Percentiles rank a stretch among this genome's conserved stretches.
phyloP scores from a whole-genome alignment of 768 basidiomycete species.

The Neoboletus subvelutipes region DNA sequence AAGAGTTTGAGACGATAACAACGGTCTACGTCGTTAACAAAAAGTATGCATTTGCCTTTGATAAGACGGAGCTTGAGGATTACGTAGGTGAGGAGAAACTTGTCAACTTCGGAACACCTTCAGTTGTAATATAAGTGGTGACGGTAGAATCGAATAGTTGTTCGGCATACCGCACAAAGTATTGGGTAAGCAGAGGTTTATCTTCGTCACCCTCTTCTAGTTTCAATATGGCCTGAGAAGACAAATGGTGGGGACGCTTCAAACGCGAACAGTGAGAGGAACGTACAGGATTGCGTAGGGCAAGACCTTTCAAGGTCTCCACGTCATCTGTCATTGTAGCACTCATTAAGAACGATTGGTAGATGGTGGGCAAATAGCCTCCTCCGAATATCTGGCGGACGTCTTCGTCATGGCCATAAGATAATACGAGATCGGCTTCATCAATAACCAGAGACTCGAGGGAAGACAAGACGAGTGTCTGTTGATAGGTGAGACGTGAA shows the following conservation, averaged over 20 bases:
- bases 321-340: conserved; percentile 98
- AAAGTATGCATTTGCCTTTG: conserved; percentile 93
- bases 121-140: conserved; percentile 1
- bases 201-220: conserved; percentile 88
- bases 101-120: conserved; percentile 92
- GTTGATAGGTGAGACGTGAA: conserved; percentile 3
- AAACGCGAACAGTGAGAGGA: neutral
- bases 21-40: conserved; percentile 94
- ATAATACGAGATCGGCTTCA: conserved; percentile 95
- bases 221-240: conserved; percentile 72
- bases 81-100: conserved; percentile 94
- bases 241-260: neutral
- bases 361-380: conserved; percentile 73
- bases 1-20: conserved; percentile 97
- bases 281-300: conserved; percentile 83
- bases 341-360: conserved; percentile 94
- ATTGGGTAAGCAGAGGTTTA: conserved; percentile 78
- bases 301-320: conserved; percentile 83
- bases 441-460: conserved; percentile 92
- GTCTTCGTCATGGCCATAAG: conserved; percentile 94
- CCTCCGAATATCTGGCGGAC: conserved; percentile 70
- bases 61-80: conserved; percentile 95
- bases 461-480: conserved; percentile 64
- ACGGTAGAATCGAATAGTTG: neutral
- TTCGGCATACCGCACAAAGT: conserved; percentile 66